Conservation (phyloP, 495 filamentous ascomycete genomes). For the Neurospora sp. region DNA sequence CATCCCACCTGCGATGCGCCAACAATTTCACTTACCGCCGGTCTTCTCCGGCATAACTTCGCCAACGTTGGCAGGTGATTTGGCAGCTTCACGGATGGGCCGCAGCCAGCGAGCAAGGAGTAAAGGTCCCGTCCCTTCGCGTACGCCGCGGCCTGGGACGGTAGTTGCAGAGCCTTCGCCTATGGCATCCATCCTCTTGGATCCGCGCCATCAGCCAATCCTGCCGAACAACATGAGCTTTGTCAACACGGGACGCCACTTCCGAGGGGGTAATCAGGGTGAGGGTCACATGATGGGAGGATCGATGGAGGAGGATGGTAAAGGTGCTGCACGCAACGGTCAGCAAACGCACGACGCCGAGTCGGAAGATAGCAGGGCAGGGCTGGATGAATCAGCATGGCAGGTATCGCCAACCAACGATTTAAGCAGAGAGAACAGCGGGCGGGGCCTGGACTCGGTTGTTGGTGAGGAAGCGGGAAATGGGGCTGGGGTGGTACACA, state of each 20-base stretch:
- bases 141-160: conserved; percentile 24
- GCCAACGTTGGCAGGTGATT: conserved; percentile 46
- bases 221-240: conserved; percentile 25
- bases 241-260: conserved; percentile 26
- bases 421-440: conserved; percentile 33
- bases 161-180: conserved; percentile 37
- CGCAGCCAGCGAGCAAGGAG: conserved; percentile 30
- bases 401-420: conserved; percentile 34
- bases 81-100: conserved; percentile 40
- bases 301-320: conserved; percentile 35
- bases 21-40: conserved; percentile 72
- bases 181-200: conserved; percentile 66
- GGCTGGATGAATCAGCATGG: conserved; percentile 44
- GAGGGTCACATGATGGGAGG: conserved; percentile 39
- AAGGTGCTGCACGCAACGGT: conserved; percentile 56
- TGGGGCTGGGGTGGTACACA: conserved; percentile 59
- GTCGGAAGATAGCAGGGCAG: conserved; percentile 39
- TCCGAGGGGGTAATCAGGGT: conserved; percentile 31
- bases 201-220: conserved; percentile 72
- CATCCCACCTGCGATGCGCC: conserved; percentile 37
- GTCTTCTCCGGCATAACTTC: conserved; percentile 62
- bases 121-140: conserved; percentile 10
- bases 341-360: conserved; percentile 65
- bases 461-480: conserved; percentile 2
- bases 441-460: conserved; percentile 12